Conservation (phyloP, 495 filamentous ascomycete species). For the Aspergillus saccharolyticus region DNA sequence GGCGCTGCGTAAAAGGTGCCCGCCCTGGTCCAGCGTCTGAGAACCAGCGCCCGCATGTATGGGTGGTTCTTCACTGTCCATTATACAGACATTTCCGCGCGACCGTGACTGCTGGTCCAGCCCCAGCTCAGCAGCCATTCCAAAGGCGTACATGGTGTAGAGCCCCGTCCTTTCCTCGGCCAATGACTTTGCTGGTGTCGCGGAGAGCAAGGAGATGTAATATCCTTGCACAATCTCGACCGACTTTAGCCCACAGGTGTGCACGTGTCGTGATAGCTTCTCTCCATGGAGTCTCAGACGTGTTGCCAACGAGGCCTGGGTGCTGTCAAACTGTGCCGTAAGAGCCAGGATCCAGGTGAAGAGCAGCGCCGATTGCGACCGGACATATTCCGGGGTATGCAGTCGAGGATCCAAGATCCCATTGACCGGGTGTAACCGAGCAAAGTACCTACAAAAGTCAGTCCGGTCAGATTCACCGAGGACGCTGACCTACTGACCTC, state of each 20-base stretch:
- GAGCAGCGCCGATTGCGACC: slow-evolving; percentile 54
- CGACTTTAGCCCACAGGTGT: slow-evolving; percentile 52
- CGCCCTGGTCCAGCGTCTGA: no score
- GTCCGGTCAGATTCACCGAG: not conserved
- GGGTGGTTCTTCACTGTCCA: not conserved
- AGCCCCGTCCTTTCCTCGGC: slow-evolving; percentile 25
- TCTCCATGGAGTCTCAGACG: slow-evolving; percentile 56
- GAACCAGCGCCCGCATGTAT: not conserved
- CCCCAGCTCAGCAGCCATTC: slow-evolving; percentile 22
- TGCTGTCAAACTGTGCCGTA: slow-evolving; percentile 55
- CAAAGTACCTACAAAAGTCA: slow-evolving; percentile 48
- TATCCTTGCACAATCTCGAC: slow-evolving; percentile 54
- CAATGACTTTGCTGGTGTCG: slow-evolving; percentile 21
- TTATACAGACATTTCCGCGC: not conserved
- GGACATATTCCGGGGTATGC: slow-evolving; percentile 56
- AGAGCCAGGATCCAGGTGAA: slow-evolving; percentile 61
- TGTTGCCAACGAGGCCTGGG: slow-evolving; percentile 49
- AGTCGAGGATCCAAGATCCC: slow-evolving; percentile 59
- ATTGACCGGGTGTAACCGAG: slow-evolving; percentile 57
- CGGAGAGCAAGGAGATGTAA: slow-evolving; percentile 26
- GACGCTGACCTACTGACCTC: slow-evolving; percentile 39
- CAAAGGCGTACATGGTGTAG: slow-evolving; percentile 27
- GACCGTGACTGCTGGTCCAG: slow-evolving; percentile 15
- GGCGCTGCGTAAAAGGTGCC: no score
- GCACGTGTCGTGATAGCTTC: slow-evolving; percentile 52